Conservation (phyloP, 768 basidiomycete genomes). For the Pleurotus platypus region DNA sequence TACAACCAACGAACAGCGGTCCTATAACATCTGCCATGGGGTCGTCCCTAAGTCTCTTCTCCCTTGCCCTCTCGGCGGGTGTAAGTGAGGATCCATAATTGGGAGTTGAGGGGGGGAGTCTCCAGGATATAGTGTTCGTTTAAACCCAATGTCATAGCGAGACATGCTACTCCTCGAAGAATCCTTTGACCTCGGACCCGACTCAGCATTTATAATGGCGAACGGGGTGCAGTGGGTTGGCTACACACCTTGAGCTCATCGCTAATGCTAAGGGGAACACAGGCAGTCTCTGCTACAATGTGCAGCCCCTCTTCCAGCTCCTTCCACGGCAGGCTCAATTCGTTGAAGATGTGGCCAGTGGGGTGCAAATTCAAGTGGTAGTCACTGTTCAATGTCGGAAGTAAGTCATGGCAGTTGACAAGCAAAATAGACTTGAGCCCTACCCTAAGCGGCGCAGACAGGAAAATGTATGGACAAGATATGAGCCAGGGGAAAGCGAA, state of each 20-base stretch:
- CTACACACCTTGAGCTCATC: slow-evolving; percentile 8
- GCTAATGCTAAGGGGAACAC: not conserved
- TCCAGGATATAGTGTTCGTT: not conserved
- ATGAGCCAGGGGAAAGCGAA: not conserved
- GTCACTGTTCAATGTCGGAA: slow-evolving; percentile 1
- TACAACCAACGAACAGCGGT: slow-evolving; percentile 51
- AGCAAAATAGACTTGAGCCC: slow-evolving; percentile 11
- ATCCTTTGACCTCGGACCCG: not conserved
- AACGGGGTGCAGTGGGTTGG: too few species aligned
- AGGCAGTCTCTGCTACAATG: too few species aligned
- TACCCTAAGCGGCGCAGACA: slow-evolving; percentile 14
- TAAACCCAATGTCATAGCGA: slow-evolving; percentile 1
- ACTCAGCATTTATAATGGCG: not conserved
- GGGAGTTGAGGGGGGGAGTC: slow-evolving; percentile 3
- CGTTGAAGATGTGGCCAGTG: not conserved
- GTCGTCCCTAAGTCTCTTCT: slow-evolving; percentile 50
- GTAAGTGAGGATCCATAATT: slow-evolving; percentile 23
- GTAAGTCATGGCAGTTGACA: not conserved
- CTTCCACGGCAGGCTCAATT: not conserved
- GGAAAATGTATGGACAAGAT: not conserved
- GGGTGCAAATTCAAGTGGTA: not conserved
- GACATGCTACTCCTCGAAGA: slow-evolving; percentile 3
- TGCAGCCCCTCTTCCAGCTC: too few species aligned
- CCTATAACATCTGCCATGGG: slow-evolving; percentile 48
- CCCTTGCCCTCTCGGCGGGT: slow-evolving; percentile 43